A percentile compares a stretch with the other conserved stretches of the same genome.
Evolutionary conservation across 768 basidiomycete genomes (phyloP).

Genomic region (Lactarius evosmus): DNA sequence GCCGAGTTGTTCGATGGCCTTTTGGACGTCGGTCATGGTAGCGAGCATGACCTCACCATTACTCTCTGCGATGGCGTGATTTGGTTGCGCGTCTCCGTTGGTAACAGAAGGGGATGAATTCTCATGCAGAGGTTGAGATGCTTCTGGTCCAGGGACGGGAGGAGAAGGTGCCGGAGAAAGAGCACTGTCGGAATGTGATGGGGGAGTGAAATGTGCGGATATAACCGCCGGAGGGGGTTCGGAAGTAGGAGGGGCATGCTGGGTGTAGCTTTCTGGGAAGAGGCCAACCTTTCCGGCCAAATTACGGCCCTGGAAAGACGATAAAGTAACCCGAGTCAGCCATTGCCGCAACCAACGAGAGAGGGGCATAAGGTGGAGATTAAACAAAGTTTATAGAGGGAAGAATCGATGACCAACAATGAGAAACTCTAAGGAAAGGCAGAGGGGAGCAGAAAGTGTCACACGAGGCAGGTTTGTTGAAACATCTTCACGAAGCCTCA

Average conservation of each 20-base stretch:
- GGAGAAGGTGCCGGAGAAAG: constrained; percentile 1
- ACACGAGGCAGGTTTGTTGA: neutral
- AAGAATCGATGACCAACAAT: neutral
- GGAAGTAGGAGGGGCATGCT: constrained; percentile 30
- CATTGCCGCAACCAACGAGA: constrained; percentile 26
- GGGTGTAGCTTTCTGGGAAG: constrained; percentile 87
- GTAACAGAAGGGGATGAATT: constrained; percentile 32
- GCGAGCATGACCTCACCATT: constrained; percentile 72
- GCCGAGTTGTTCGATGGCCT: constrained; percentile 86
- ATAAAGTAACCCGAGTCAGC: constrained; percentile 14
- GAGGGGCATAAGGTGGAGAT: constrained; percentile 9
- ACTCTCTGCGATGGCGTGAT: neutral
- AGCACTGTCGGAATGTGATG: neutral
- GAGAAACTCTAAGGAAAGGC: neutral
- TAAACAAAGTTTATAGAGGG: neutral
- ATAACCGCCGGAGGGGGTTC: constrained; percentile 16
- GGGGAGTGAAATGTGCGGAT: constrained; percentile 6
- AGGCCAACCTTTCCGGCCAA: constrained; percentile 77
- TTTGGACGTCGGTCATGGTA: constrained; percentile 86
- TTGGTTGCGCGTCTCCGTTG: constrained; percentile 1
- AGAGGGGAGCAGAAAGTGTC: neutral
- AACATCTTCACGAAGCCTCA: neutral
- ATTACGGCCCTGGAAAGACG: constrained; percentile 65
- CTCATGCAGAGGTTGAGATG: constrained; percentile 47
- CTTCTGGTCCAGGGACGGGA: constrained; percentile 9